phyloP scores from a whole-genome alignment of 2,329 filamentous ascomycete genomes.

The Curvularia eragrostidis region DNA sequence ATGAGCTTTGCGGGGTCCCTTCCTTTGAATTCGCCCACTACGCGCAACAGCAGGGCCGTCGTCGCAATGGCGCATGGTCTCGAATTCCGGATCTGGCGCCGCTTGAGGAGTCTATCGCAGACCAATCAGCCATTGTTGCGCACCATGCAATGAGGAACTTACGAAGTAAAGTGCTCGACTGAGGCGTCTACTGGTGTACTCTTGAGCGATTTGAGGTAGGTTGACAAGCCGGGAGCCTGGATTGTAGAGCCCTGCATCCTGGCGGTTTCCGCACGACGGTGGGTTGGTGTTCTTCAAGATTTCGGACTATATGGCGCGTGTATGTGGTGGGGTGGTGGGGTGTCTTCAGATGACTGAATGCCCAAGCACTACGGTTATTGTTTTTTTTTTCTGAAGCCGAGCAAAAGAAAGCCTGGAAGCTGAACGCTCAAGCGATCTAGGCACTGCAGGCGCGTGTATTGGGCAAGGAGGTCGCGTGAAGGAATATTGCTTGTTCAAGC shows the following conservation, averaged over 20 bases:
- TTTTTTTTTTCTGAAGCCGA: neutral
- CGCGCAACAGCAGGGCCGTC: conserved; percentile 83
- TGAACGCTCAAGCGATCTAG: neutral
- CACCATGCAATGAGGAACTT: conserved; percentile 44
- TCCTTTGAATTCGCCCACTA: conserved; percentile 83
- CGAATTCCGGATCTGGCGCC: conserved; percentile 86
- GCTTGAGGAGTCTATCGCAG: conserved; percentile 75
- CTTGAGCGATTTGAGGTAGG: conserved; percentile 76
- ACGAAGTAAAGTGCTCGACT: conserved; percentile 85
- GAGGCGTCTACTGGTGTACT: conserved; percentile 77
- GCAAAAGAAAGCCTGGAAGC: neutral
- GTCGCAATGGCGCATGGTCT: conserved; percentile 91
- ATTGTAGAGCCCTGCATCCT: conserved; percentile 41
- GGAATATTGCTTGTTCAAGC: conserved; percentile 11
- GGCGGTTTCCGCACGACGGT: neutral
- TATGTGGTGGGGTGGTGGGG: conserved; percentile 36
- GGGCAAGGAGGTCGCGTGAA: neutral
- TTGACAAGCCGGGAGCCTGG: conserved; percentile 74
- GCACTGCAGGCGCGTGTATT: neutral
- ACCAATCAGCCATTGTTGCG: conserved; percentile 9
- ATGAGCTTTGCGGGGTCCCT: conserved; percentile 79
- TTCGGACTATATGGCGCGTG: conserved; percentile 8
- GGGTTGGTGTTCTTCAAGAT: neutral
- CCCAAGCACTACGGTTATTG: neutral
- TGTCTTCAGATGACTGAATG: conserved; percentile 3